A percentile compares a stretch with the other conserved stretches of the same genome.
These are phyloP conservation scores for Circinella minor DNA, from an alignment of 371 early-diverging fungal species.

Conservation along the genomic window DNA sequence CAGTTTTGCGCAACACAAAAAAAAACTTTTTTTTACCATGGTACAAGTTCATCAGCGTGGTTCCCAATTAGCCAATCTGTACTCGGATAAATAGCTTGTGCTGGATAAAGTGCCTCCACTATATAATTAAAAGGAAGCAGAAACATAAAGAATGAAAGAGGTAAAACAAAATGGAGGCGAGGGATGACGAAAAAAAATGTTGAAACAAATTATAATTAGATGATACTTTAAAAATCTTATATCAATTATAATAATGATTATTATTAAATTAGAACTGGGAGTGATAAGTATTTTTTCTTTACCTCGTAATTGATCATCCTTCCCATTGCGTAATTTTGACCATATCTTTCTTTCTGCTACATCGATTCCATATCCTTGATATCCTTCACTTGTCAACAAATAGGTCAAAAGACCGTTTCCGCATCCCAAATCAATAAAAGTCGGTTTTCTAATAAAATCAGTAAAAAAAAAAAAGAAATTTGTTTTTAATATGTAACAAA, in stretches of 20 bases:
- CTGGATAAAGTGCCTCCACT: slow-evolving; percentile 70
- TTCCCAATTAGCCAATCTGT: slow-evolving; percentile 90
- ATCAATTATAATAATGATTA: too few relatives aligned
- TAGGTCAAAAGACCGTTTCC: slow-evolving; percentile 91
- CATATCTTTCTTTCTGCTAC: slow-evolving; percentile 80
- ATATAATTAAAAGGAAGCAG: slow-evolving; percentile 13
- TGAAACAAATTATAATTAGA: too few relatives aligned
- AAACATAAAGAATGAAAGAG: too few relatives aligned
- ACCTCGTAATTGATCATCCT: slow-evolving; percentile 42
- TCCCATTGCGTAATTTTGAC: slow-evolving; percentile 44
- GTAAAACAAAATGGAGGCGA: too few relatives aligned
- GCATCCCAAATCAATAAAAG: slow-evolving; percentile 90
- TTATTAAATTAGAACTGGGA: too few relatives aligned
- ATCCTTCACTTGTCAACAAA: slow-evolving; percentile 80
- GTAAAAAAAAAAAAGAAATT: neutral
- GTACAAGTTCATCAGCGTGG: slow-evolving; percentile 90
- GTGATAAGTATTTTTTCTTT: neutral
- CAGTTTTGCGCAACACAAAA: neutral
- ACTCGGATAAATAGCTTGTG: slow-evolving; percentile 45
- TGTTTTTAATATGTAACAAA: neutral
- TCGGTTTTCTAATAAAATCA: slow-evolving; percentile 37
- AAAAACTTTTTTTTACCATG: slow-evolving; percentile 64
- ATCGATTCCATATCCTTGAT: slow-evolving; percentile 82
- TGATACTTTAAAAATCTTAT: too few relatives aligned
- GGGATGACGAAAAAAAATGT: too few relatives aligned